Percentiles rank a stretch among this genome's conserved stretches.
Conservation (phyloP, 176 grass and related monocot species). For the Phoenix dactylifera region DNA sequence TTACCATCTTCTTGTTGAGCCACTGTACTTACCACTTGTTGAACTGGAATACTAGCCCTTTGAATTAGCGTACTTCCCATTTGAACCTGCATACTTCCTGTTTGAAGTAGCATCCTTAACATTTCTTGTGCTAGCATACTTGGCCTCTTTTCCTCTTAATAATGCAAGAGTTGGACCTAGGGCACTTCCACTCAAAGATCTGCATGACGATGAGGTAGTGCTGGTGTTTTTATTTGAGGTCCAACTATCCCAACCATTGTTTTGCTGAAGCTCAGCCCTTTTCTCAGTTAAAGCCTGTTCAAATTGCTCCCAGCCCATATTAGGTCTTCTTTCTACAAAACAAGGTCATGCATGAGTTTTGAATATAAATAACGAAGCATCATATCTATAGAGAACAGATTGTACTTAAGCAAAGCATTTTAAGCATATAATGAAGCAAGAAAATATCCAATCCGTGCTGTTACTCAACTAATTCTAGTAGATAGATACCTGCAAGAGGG, state of each 20-base stretch:
- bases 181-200: constrained; percentile 58
- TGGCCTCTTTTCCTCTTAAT: constrained; percentile 44
- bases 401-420: neutral
- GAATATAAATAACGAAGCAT: neutral
- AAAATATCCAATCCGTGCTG: neutral
- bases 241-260: constrained; percentile 46
- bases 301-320: constrained; percentile 32
- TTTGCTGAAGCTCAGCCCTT: constrained; percentile 29
- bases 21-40: too few species aligned
- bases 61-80: too few species aligned
- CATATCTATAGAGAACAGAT: too few species aligned
- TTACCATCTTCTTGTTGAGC: too few species aligned
- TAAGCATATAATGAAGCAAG: neutral
- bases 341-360: neutral
- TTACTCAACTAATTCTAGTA: too few species aligned
- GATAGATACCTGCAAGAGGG: constrained; percentile 17
- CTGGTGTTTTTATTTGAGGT: constrained; percentile 26
- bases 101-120: too few species aligned
- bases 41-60: too few species aligned
- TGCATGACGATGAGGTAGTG: constrained; percentile 66
- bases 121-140: neutral
- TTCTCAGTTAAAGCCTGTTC: constrained; percentile 23
- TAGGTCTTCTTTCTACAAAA: constrained; percentile 22
- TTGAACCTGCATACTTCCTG: too few species aligned
- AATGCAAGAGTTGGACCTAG: constrained; percentile 66